Conservation (phyloP, 805 yeast species). For the Wickerhamiella bombiphila region DNA sequence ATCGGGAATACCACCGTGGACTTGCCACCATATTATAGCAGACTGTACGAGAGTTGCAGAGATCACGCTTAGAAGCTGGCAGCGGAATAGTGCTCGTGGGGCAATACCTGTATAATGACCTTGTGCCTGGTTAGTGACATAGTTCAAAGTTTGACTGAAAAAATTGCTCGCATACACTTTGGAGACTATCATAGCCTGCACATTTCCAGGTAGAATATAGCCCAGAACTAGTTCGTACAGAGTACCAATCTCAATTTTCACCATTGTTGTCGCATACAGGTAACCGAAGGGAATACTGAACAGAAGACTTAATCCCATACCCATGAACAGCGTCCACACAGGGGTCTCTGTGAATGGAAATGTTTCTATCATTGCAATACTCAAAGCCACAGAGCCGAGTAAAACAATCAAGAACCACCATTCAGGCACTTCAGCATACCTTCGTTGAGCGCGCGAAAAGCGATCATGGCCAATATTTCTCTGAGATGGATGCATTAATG, state of each 20-base stretch:
- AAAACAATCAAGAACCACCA: constrained; percentile 34
- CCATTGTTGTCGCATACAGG: constrained; percentile 46
- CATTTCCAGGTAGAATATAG: constrained; percentile 48
- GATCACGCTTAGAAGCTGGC: constrained; percentile 28
- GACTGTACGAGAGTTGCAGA: constrained; percentile 29
- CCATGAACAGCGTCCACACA: constrained; percentile 48
- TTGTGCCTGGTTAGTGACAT: constrained; percentile 41
- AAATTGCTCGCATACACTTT: constrained; percentile 48
- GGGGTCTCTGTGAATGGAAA: constrained; percentile 26
- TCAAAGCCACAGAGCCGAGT: constrained; percentile 30
- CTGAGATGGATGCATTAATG: constrained; percentile 1
- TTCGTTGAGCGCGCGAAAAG: constrained; percentile 35
- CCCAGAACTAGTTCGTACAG: constrained; percentile 52
- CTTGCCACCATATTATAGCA: constrained; percentile 30
- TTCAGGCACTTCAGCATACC: constrained; percentile 41
- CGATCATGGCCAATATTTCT: constrained; percentile 9
- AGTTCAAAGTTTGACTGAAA: constrained; percentile 45
- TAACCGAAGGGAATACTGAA: constrained; percentile 51
- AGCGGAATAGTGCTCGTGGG: constrained; percentile 30
- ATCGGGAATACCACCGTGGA: constrained; percentile 26
- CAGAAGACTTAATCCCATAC: constrained; percentile 37
- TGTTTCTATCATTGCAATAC: constrained; percentile 31
- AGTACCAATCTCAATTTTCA: constrained; percentile 43
- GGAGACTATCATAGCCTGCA: constrained; percentile 47
- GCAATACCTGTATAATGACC: constrained; percentile 29